These are phyloP conservation scores for Castanea mollissima DNA, from an alignment of 306 rosid species.

Conservation along the genomic window DNA sequence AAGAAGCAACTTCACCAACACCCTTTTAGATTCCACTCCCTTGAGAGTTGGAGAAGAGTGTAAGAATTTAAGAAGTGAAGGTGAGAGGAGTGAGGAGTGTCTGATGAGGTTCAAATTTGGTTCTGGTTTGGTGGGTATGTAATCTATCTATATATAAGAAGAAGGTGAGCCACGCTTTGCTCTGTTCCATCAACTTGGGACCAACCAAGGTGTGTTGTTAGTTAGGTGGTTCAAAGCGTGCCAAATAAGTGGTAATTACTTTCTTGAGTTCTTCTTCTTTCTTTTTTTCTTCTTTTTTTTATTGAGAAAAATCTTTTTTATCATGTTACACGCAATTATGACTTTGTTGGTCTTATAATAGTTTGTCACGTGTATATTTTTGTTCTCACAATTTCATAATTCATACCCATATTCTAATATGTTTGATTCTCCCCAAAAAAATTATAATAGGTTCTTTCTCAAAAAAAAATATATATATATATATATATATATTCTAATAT, in stretches of 20 bases:
- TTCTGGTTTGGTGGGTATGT: conserved; percentile 16
- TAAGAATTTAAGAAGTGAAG: not conserved
- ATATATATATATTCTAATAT: no score
- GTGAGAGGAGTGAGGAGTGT: not conserved
- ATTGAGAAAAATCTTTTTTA: no score
- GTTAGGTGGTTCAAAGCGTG: conserved; percentile 54
- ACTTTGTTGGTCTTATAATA: no score
- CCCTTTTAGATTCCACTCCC: not conserved
- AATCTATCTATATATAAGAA: conserved; percentile 25
- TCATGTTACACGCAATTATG: no score
- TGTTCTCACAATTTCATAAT: no score
- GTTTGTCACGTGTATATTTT: no score
- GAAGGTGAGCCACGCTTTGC: conserved; percentile 48
- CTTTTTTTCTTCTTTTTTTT: not conserved
- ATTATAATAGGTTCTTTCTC: no score
- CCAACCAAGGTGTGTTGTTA: conserved; percentile 10
- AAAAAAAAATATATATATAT: no score
- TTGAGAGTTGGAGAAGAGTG: not conserved
- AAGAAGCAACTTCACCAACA: not conserved
- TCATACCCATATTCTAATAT: no score
- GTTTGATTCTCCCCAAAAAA: no score
- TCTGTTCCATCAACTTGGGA: not conserved
- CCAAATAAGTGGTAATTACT: conserved; percentile 35
- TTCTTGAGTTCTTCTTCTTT: not conserved
- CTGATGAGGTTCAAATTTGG: conserved; percentile 15